Conservation (phyloP, 176 grass and related monocot species). For the Carex myosuroides region DNA sequence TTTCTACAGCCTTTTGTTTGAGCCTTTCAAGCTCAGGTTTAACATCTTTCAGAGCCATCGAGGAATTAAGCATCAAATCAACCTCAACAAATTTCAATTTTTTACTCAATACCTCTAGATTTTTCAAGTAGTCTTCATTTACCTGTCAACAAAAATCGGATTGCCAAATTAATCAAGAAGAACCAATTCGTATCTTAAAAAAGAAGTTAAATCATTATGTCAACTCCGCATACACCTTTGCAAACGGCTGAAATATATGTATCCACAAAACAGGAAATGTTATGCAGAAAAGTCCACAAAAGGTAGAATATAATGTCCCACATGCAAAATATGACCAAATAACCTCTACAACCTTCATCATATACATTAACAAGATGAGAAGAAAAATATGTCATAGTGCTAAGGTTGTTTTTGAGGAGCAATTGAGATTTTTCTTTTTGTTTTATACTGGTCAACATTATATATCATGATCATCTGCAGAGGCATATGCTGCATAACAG, state of each 20-base stretch:
- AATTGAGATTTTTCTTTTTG: background rate
- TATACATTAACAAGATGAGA: background rate
- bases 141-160: slow-evolving; percentile 47
- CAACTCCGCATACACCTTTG: background rate
- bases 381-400: background rate
- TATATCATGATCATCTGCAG: background rate
- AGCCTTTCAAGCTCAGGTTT: slow-evolving; percentile 66
- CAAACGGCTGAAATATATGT: background rate
- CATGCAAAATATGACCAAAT: background rate
- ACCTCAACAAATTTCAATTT: slow-evolving; percentile 70
- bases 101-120: slow-evolving; percentile 61
- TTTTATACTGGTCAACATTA: background rate
- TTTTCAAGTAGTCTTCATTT: slow-evolving; percentile 63
- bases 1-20: slow-evolving; percentile 51
- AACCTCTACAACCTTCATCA: no score
- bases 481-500: background rate
- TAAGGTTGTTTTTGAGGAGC: background rate
- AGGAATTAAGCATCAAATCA: slow-evolving; percentile 62
- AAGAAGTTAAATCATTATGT: background rate
- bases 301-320: background rate
- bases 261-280: background rate
- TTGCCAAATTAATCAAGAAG: slow-evolving; percentile 38
- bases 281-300: background rate
- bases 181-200: slow-evolving; percentile 21
- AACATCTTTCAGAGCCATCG: slow-evolving; percentile 72